Evolutionary conservation across 129 eudicot genomes (phyloP), one percentile per base, ranked within the genome.

Genomic region (Artemisia argyi): DNA sequence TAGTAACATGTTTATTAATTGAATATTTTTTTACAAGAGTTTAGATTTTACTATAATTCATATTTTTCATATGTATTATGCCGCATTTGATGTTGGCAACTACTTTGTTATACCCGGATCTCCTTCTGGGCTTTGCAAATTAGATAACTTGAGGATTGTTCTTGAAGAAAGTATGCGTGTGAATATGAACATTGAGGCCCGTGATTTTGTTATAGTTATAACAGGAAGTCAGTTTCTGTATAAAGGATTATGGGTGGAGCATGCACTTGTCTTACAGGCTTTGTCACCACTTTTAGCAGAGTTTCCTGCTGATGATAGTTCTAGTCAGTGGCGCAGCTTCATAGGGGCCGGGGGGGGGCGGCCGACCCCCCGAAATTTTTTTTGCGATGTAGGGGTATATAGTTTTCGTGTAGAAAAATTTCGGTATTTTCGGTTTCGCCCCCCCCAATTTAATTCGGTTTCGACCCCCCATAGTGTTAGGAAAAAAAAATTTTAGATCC

Each of bases 211-310:
- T 77, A 78, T 94, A 63, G 92, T 82, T 47, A 44, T 94, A 71
- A 91, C 77, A 61, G 91, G 96, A 42, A 90, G 91, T 78, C 96
- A 83, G 64, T 79, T 94, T 64, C 51, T 76, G 48, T 94, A 94
- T 73, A 86, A 81, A 83, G 97, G 98, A 26, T 52, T 90, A 56
- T 94, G 98, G 98, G 77, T 94, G 70, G 98, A 94, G 58, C 97
- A 90, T 63, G 93, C 98, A 64, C 84, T 90, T 17, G 82, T 94
- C 60, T 80, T 94, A 71, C 82, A 90, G 76, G 97, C 99, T 66
- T 67, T 95, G 46, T 68, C 64, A 19, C 94, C 99, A 16, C 85
- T 90, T 58, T 71, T 86, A 65, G 69, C 66, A 4, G 85, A 86
- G 48, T 81, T 95, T 69, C 73, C 76, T 11, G 20, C 51, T 14